These are phyloP conservation scores for Auxenochlorella pyrenoidosa DNA, from an alignment of 139 green algal species.

Conservation along the genomic window DNA sequence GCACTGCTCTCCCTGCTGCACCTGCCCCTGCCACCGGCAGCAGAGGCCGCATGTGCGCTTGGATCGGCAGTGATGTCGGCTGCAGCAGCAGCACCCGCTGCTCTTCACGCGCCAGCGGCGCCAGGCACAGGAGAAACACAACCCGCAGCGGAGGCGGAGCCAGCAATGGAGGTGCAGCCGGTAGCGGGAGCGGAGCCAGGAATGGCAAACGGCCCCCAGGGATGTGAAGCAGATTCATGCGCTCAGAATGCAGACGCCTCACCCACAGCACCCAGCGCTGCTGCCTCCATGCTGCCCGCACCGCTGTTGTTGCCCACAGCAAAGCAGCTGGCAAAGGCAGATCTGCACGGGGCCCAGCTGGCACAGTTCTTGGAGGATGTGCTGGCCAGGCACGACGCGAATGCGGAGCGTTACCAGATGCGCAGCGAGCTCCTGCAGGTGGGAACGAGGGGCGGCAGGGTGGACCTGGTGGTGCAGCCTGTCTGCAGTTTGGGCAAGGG, in stretches of 20 bases:
- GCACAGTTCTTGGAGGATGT: constrained; percentile 78
- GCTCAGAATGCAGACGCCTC: background rate
- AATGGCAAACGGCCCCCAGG: background rate
- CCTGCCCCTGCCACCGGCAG: background rate
- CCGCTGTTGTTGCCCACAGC: background rate
- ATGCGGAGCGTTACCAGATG: constrained; percentile 78
- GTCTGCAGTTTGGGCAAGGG: background rate
- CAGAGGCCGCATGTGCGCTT: background rate
- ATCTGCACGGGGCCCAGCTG: constrained; percentile 66
- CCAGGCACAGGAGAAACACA: background rate
- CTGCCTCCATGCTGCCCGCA: background rate
- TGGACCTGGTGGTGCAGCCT: background rate
- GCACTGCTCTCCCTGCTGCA: background rate
- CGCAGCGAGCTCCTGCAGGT: constrained; percentile 79
- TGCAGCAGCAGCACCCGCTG: background rate
- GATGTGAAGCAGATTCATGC: background rate
- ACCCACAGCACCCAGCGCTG: background rate
- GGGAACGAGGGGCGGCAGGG: background rate
- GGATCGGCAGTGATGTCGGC: background rate
- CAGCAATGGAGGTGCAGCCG: too few relatives aligned
- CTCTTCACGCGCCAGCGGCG: background rate
- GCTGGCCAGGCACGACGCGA: constrained; percentile 71
- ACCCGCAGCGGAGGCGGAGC: background rate
- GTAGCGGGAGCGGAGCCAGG: background rate
- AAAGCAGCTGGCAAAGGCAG: background rate